Conservation (phyloP, 345 rosid genomes). For the Mallotus nudiflorus region DNA sequence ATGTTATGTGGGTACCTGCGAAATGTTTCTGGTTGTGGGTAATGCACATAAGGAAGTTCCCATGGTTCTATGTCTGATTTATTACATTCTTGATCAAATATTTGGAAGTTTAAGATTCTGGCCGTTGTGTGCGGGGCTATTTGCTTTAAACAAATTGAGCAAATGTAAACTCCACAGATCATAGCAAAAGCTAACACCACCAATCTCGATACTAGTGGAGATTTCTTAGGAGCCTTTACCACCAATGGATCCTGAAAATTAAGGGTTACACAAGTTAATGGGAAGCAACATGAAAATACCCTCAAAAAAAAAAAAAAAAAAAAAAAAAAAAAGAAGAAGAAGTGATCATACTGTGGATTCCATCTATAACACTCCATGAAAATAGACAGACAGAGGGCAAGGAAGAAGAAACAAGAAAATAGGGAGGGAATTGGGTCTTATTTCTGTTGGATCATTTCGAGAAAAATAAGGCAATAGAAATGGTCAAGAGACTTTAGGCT, state of each 20-base stretch:
- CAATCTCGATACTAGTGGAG: constrained; percentile 29
- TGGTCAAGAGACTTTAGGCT: constrained; percentile 18
- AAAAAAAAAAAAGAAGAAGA: background rate
- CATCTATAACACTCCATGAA: constrained; percentile 35
- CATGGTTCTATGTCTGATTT: constrained; percentile 20
- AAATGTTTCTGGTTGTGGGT: constrained; percentile 36
- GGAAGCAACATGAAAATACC: too few relatives aligned
- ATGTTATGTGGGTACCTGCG: constrained; percentile 19
- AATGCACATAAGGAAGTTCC: constrained; percentile 35
- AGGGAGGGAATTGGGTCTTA: background rate
- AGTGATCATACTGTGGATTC: constrained; percentile 20
- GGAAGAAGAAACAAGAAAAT: background rate
- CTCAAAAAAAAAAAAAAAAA: too few relatives aligned
- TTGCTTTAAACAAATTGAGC: constrained; percentile 36
- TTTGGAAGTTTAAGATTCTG: constrained; percentile 19
- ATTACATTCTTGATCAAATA: constrained; percentile 23
- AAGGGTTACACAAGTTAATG: background rate
- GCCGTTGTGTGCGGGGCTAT: constrained; percentile 18
- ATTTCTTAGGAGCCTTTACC: constrained; percentile 36
- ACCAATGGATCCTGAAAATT: constrained; percentile 29
- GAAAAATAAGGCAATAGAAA: constrained; percentile 37
- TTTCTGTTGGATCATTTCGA: constrained; percentile 10
- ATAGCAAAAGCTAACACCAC: constrained; percentile 37
- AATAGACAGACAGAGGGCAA: constrained; percentile 3
- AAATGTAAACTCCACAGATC: constrained; percentile 42